Evolutionary conservation across 2,329 filamentous ascomycete species (phyloP).

Genomic region (Arthrobotrys megalospora): DNA sequence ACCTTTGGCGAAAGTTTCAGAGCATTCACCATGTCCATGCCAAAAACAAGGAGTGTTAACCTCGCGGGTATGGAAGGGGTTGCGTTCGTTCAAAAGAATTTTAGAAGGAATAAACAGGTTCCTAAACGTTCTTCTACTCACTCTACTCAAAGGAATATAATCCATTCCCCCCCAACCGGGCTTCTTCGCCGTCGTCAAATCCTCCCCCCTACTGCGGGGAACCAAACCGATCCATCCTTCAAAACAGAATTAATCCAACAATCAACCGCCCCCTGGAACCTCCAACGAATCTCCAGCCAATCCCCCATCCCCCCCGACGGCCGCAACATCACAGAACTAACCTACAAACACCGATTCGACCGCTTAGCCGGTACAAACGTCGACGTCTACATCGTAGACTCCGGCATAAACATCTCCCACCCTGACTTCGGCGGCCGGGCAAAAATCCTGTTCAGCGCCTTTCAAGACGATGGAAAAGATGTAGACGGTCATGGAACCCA

Average conservation of each 20-base stretch:
- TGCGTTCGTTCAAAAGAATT: constrained; percentile 34
- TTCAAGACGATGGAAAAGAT: constrained; percentile 69
- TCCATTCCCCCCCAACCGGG: neutral
- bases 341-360: constrained; percentile 67
- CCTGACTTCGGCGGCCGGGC: constrained; percentile 64
- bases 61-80: constrained; percentile 7
- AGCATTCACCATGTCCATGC: constrained; percentile 62
- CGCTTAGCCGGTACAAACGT: constrained; percentile 67
- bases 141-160: neutral
- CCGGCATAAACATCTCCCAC: constrained; percentile 66
- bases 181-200: neutral
- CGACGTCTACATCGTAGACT: constrained; percentile 71
- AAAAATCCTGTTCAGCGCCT: constrained; percentile 62
- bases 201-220: neutral
- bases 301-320: constrained; percentile 63
- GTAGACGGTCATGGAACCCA: constrained; percentile 70
- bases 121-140: neutral
- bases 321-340: constrained; percentile 64
- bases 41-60: neutral
- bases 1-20: constrained; percentile 41
- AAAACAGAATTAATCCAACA: constrained; percentile 28
- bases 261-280: constrained; percentile 62
- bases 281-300: constrained; percentile 65
- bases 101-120: constrained; percentile 30
- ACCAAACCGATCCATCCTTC: neutral